A percentile compares a stretch with the other conserved stretches of the same genome.
Evolutionary conservation across 192 early-diverging fungal genomes (phyloP).

Genomic region (Spinellus fusiger): DNA sequence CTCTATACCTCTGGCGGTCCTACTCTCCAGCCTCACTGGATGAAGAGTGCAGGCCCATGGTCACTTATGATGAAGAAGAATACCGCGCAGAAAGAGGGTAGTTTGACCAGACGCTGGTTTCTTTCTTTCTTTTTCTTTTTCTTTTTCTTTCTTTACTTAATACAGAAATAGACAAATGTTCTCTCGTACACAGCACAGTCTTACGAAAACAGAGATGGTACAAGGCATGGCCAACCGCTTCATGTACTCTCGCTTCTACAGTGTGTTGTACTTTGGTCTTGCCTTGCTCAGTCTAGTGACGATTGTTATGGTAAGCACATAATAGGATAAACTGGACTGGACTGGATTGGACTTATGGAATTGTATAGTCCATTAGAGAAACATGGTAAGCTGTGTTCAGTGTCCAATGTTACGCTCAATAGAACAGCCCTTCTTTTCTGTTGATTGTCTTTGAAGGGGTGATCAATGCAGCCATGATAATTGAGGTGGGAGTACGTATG

Average conservation of each 20-base stretch:
- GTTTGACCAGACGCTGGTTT: background rate
- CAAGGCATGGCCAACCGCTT: constrained; percentile 54
- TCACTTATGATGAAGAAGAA: background rate
- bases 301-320: constrained; percentile 43
- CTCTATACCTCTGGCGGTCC: too few species aligned
- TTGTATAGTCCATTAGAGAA: constrained; percentile 31
- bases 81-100: background rate
- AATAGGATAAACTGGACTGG: background rate
- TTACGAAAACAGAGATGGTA: constrained; percentile 43
- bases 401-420: background rate
- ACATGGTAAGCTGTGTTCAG: constrained; percentile 29
- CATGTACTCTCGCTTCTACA: constrained; percentile 55
- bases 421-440: constrained; percentile 50
- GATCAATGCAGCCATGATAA: constrained; percentile 70
- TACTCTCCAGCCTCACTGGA: background rate
- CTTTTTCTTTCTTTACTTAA: background rate
- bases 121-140: background rate
- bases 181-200: constrained; percentile 41
- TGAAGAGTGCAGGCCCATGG: constrained; percentile 1
- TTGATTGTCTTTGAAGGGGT: constrained; percentile 68
- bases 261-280: constrained; percentile 45
- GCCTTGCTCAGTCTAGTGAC: constrained; percentile 44
- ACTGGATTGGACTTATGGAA: background rate
- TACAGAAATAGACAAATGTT: background rate
- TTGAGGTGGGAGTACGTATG: constrained; percentile 60